Evolutionary conservation across 805 yeast species (phyloP).

Genomic region (Nakazawaea siamensis): DNA sequence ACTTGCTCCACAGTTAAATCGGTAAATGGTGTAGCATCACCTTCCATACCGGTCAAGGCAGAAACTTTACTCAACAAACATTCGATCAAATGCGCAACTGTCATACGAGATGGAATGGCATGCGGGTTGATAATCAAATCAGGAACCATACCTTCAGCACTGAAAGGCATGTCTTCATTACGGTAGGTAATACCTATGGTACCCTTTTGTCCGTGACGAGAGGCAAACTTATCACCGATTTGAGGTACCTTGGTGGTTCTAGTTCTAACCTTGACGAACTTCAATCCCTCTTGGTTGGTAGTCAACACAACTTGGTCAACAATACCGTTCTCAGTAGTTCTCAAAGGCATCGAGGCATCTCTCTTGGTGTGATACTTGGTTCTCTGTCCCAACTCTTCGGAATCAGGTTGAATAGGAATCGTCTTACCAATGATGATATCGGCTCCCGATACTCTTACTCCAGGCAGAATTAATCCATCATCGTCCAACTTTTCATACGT

Average conservation of each 20-base stretch:
- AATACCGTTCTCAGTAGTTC: slow-evolving; percentile 96
- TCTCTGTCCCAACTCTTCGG: slow-evolving; percentile 97
- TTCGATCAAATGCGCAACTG: slow-evolving; percentile 98
- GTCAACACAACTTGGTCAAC: slow-evolving; percentile 96
- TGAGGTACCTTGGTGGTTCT: slow-evolving; percentile 98
- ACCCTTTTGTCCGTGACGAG: slow-evolving; percentile 99
- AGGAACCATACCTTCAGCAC: slow-evolving; percentile 93
- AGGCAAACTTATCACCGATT: slow-evolving; percentile 98
- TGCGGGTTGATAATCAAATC: slow-evolving; percentile 97
- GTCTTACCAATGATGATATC: slow-evolving; percentile 98
- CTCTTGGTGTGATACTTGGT: slow-evolving; percentile 97
- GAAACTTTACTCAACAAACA: slow-evolving; percentile 95
- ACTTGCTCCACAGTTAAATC: slow-evolving; percentile 98
- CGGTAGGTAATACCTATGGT: slow-evolving; percentile 98
- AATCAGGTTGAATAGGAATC: slow-evolving; percentile 98
- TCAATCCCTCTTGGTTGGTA: slow-evolving; percentile 96
- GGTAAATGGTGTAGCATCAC: slow-evolving; percentile 99
- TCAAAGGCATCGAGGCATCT: slow-evolving; percentile 95
- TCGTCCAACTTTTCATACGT: slow-evolving; percentile 97
- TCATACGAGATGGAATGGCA: slow-evolving; percentile 99
- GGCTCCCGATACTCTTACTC: slow-evolving; percentile 97
- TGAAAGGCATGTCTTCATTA: slow-evolving; percentile 98
- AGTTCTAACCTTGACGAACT: slow-evolving; percentile 96
- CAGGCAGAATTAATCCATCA: slow-evolving; percentile 97
- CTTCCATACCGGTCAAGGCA: slow-evolving; percentile 90